Evolutionary conservation across 768 basidiomycete species (phyloP).

Genomic region (Termitomyces sp.): DNA sequence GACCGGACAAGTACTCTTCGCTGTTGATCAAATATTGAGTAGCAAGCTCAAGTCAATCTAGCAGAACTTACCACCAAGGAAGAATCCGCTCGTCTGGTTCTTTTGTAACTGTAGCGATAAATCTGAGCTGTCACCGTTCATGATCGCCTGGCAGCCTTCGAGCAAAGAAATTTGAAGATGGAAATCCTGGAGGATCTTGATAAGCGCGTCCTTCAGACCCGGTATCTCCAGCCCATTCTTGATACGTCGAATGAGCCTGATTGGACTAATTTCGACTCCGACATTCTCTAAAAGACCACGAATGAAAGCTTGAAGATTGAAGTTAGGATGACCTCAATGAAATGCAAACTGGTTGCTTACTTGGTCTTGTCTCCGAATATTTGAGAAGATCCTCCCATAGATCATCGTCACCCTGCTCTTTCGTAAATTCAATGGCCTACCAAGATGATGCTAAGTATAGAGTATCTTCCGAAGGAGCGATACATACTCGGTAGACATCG

Average conservation of each 20-base stretch:
- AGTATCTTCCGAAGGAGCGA: not conserved
- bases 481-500: slow-evolving; percentile 78
- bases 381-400: slow-evolving; percentile 95
- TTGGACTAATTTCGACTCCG: slow-evolving; percentile 92
- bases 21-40: slow-evolving; percentile 28
- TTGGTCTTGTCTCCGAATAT: slow-evolving; percentile 91
- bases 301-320: slow-evolving; percentile 66
- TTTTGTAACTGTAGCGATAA: slow-evolving; percentile 63
- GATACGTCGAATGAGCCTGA: slow-evolving; percentile 90
- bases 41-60: not conserved
- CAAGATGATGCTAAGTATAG: not conserved
- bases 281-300: slow-evolving; percentile 93
- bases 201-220: slow-evolving; percentile 86
- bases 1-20: slow-evolving; percentile 57
- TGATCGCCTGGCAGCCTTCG: slow-evolving; percentile 86
- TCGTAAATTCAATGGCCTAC: slow-evolving; percentile 96
- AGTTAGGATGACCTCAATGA: not conserved
- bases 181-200: slow-evolving; percentile 97
- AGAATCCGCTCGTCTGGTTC: slow-evolving; percentile 78
- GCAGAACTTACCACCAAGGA: slow-evolving; percentile 57
- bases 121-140: slow-evolving; percentile 76
- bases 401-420: slow-evolving; percentile 94
- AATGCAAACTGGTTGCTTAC: slow-evolving; percentile 32
- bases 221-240: slow-evolving; percentile 96
- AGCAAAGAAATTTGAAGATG: slow-evolving; percentile 90